Conservation (phyloP, 2,329 filamentous ascomycete genomes). For the Colletotrichum acutatum region DNA sequence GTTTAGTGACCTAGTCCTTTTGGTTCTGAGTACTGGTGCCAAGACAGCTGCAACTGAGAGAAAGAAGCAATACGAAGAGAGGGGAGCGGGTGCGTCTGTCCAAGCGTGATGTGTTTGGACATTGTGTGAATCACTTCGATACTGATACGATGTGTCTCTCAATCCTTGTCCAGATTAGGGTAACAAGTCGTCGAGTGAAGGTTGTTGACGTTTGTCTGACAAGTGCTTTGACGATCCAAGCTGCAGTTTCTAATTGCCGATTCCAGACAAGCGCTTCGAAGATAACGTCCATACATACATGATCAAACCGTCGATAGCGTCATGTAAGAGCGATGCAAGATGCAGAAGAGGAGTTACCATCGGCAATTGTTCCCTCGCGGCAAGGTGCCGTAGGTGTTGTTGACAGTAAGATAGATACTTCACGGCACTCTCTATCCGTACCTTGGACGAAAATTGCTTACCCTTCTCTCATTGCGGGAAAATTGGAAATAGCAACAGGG, state of each 20-base stretch:
- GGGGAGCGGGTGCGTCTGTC: neutral
- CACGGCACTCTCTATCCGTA: neutral
- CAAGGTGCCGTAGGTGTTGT: neutral
- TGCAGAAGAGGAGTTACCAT: neutral
- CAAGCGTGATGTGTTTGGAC: slow-evolving; percentile 4
- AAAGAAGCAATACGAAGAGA: neutral
- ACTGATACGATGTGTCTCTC: neutral
- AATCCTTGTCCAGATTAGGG: neutral
- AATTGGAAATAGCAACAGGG: neutral
- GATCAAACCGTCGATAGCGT: neutral
- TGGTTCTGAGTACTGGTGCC: too few relatives aligned
- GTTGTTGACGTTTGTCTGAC: neutral
- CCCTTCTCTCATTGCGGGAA: neutral
- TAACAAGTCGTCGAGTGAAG: neutral
- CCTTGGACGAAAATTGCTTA: neutral
- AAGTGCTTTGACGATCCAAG: slow-evolving; percentile 1
- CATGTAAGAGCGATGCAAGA: neutral
- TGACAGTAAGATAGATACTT: neutral
- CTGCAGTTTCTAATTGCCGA: neutral
- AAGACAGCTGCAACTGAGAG: too few relatives aligned
- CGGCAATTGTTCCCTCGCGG: neutral
- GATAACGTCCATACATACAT: neutral
- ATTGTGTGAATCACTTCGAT: neutral
- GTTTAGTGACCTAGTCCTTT: too few relatives aligned
- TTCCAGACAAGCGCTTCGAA: neutral